Base-by-base conservation (phyloP, 495 filamentous ascomycete species). In the Xylaria grammica region DNA sequence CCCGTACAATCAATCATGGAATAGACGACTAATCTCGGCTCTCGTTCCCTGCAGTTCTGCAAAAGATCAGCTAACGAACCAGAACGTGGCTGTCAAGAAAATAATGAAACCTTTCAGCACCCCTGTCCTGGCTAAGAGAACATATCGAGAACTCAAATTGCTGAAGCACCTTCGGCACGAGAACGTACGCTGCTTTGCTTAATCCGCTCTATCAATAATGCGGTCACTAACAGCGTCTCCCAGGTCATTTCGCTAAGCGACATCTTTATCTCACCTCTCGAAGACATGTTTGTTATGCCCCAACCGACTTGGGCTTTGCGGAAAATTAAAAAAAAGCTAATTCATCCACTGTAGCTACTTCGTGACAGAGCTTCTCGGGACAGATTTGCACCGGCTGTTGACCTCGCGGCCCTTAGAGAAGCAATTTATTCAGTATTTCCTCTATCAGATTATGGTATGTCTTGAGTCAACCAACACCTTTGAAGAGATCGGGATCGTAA, bases 41-140 rank as follows among this genome's bases (percentile, higher is more conserved):
- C 65, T 67, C 48, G 36, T 52, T 46, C 9, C n/a, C 32, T 58
- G 68, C 74, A 99, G 95, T 79, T 97, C 95, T 49, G 95, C 95
- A 62, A 94, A 90, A 80, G 95, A 99, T 76, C 92, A 97, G 84
- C 92, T 99, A 75, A 98, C 96, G 56, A 89, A 83, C 70, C 92
- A 97, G 75, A 91, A 91, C 73, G 95, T 99, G 62, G 95, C 95
- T 32, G 93, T 99, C 70, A 99, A 99, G 87, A 99, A 99, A 84
- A 99, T 99, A 73, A 98, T 99, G 96, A 99, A 99, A 84, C 95
- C 95, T 7, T 99, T 99, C 81, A 97, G 93, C 83, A 99, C 95
- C 11, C 95, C 95, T 6, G 95, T 99, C 48, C 81, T 99, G 44
- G 95, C 95, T 22, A 99, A 99, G 84, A 84, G 95, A 73, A 99